Evolutionary conservation across 2,329 filamentous ascomycete genomes (phyloP), one percentile per base, ranked within the genome.

Genomic region (Ophiostoma triangulosporum): DNA sequence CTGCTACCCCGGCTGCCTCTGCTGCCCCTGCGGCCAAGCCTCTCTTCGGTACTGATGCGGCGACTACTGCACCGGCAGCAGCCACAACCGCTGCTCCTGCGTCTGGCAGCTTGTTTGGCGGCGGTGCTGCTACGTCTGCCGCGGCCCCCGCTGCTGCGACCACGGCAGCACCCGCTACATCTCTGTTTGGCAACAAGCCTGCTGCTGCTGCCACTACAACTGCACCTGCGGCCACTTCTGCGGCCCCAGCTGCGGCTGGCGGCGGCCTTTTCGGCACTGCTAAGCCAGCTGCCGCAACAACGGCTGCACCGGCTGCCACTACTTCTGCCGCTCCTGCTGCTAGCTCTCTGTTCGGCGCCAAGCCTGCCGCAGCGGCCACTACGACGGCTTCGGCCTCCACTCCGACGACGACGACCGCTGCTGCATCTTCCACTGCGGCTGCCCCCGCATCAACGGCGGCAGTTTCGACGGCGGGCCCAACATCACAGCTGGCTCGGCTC

Each of bases 401-500:
- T 36, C 46, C 68, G 3, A 75, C 80, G 33, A 38, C 52, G 6
- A 20, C 50, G 1, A 17, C 54, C 4, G 9, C 58, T 7, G 56
- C 65, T 4, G 56, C 68, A 14, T 58, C 67, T 26, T 55, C 67
- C 33, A 20, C 66, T 3, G 51, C 59, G 14, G 12, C 58, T 1
- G 51, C 55, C 9, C 51, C 63, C 20, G 50, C 59, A n/a, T n/a
- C n/a, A 1, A 29, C 62, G 15, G 52, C 58, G 15, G 49, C 55
- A 27, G 80, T 83, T 27, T 94, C 89, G 1, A 95, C 87, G 3
- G 75, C 80, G 32, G 90, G 90, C 0, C 88, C 90, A 1, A 73
- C 83, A 3, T 91, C 93, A 15, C 84, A 89, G 54, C 81, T 94
- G 62, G 93, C 91, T 4, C 84, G 93, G 27, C 75, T 98, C 35